Base-by-base conservation (phyloP, 2,329 filamentous ascomycete genomes). In the Kalmusia sp. region DNA sequence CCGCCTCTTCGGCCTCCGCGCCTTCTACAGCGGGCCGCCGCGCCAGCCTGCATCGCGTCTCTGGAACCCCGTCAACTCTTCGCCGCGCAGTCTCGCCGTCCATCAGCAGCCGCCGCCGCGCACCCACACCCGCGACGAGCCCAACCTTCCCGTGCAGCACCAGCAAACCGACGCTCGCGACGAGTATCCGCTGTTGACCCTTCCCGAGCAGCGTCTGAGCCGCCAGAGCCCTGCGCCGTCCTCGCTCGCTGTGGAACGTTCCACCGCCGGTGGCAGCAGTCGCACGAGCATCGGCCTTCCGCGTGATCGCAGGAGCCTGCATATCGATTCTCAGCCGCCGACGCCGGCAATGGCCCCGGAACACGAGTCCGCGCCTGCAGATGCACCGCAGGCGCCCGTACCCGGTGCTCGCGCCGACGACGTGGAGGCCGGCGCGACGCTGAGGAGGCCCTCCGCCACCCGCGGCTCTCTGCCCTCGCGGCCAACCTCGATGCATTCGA, bases 31-130 rank as follows among this genome's bases (percentile, higher is more conserved):
- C 43, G 49, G 55, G 34, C 62, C 63, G 25, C 70, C 69, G 17
- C 71, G 71, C 46, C 62, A 73, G 27, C 76, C 79, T 49, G 76
- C 80, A 28, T 80, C 82, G 49, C 78, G 83, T 52, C 79, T 87
- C 56, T 85, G 84, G 75, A 86, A 86, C 68, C 84, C 84, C 31
- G 78, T 84, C 64, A 87, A 87, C 67, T 80, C 83, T 72, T 82
- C 84, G 41, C 84, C 83, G 34, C 81, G 82, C 53, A 59, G 63
- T 31, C 58, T 67, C 35, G 65, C 63, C 49, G 53, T 71, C 27
- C 79, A 78, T 35, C 63, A 66, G 9, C 65, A 71, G 40, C 63
- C 68, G 28, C 58, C 15, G 51, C 49, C 22, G 44, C 21, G 77
- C 82, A 38, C 55, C 44, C 51, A 58, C 27, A 55, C 62, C 30